A percentile compares a stretch with the other conserved stretches of the same genome.
Evolutionary conservation across 371 early-diverging fungal genomes (phyloP).

Genomic region (Cokeromyces recurvatus): DNA sequence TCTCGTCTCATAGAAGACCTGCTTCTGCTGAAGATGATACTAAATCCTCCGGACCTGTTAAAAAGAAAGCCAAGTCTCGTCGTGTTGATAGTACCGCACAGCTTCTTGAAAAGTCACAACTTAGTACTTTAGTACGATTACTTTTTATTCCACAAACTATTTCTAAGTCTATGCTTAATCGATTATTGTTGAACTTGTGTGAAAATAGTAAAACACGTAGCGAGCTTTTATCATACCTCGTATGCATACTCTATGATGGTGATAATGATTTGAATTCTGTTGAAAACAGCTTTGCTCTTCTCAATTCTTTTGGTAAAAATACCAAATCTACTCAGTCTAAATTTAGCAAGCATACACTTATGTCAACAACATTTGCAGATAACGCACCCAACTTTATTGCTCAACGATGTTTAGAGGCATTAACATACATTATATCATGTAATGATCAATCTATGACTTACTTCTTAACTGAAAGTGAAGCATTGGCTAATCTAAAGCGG

Average conservation of each 20-base stretch:
- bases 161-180: conserved; percentile 64
- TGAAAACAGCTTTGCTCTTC: conserved; percentile 73
- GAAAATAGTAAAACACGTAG: conserved; percentile 85
- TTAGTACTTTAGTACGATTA: conserved; percentile 81
- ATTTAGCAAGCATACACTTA: background rate
- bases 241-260: conserved; percentile 85
- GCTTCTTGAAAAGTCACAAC: conserved; percentile 75
- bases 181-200: conserved; percentile 79
- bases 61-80: conserved; percentile 40
- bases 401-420: conserved; percentile 81
- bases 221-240: conserved; percentile 80
- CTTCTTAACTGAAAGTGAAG: conserved; percentile 74
- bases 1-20: conserved; percentile 7
- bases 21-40: too few species aligned
- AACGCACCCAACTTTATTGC: conserved; percentile 80
- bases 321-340: conserved; percentile 13
- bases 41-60: too few species aligned
- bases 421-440: conserved; percentile 66
- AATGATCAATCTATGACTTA: conserved; percentile 66
- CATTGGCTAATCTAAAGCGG: conserved; percentile 46
- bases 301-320: conserved; percentile 56
- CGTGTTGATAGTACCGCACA: conserved; percentile 63
- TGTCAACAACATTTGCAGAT: conserved; percentile 20
- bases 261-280: conserved; percentile 73
- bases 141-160: conserved; percentile 79